phyloP scores from a whole-genome alignment of 345 rosid species.

The Kernera saxatilis region DNA sequence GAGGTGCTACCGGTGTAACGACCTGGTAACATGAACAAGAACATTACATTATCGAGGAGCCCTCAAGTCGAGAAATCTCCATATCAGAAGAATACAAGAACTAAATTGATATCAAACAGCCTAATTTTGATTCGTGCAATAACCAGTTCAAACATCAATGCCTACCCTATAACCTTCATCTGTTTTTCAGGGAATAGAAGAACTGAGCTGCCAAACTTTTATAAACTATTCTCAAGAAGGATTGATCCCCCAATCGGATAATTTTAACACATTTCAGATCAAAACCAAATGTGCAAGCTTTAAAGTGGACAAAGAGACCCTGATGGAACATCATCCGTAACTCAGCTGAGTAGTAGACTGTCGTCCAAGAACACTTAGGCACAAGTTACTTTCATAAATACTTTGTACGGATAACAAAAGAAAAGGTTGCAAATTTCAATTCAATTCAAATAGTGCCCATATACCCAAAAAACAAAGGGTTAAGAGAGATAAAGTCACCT shows the following conservation, averaged over 20 bases:
- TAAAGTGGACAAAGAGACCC: background rate
- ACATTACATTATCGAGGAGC: background rate
- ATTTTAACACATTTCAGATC: background rate
- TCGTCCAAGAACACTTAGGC: background rate
- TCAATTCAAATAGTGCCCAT: background rate
- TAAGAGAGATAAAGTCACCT: slow-evolving; percentile 35
- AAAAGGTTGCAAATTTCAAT: background rate
- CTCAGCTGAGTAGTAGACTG: background rate
- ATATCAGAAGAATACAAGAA: background rate
- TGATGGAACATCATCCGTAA: background rate
- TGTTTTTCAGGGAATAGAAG: background rate
- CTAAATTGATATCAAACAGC: background rate
- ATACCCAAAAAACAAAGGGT: background rate
- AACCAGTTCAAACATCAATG: background rate
- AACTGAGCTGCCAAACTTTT: background rate
- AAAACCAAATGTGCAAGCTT: background rate
- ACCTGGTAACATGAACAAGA: slow-evolving; percentile 47
- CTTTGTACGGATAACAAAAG: background rate
- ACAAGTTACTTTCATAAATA: background rate
- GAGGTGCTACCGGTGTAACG: slow-evolving; percentile 95
- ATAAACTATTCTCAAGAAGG: background rate
- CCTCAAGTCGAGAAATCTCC: background rate
- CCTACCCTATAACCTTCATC: background rate
- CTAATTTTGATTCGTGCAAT: background rate
- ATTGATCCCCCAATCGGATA: background rate